Evolutionary conservation across 2,329 filamentous ascomycete genomes (phyloP), one percentile per base, ranked within the genome.

Genomic region (Botrytis aclada): DNA sequence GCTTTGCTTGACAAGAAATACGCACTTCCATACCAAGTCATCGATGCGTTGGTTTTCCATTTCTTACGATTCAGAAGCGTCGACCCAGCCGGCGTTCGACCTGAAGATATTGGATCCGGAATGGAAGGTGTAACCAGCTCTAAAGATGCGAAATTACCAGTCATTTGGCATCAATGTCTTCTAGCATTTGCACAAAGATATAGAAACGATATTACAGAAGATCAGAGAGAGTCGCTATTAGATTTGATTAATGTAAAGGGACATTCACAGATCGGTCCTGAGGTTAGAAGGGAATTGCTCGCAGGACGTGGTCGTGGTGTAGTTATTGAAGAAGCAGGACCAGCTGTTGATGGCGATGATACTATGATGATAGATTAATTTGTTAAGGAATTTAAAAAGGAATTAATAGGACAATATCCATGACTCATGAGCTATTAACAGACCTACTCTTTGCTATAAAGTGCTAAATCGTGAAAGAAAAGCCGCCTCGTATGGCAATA

Each of bases 1-100:
- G 90, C 93, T 0, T 87, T 99, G 54, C 85, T 99, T 6, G 95
- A 98, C 83, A 99, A 99, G 88, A 97, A 97, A 81, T 98, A 99
- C 78, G 96, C 96, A 0, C 86, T 99, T 18, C 96, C 95, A 0
- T 98, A 93, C 84, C 95, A 97, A 83, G 95, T 97, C 71, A 90
- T 99, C 67, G 96, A 99, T 79, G 92, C 94, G 2, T 85, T 98
- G 2, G 96, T 99, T 16, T 98, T 98, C 85, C 95, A 99, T 83
- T 99, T 99, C 83, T 83, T 98, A 75, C 92, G 96, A 25, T 98
- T 97, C 85, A 88, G 93, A 47, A 92, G 88, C 70, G 87, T 89
- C 39, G 90, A 93, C 75, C 87, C 89, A 4, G 85, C 86, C 4
- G 84, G 85, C 18, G 85, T 87, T 29, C 84, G 85, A 69, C 84